Percentiles rank a stretch among this genome's conserved stretches.
These are phyloP conservation scores for Hippophae gyantsensis DNA, from an alignment of 306 rosid species.

Conservation along the genomic window DNA sequence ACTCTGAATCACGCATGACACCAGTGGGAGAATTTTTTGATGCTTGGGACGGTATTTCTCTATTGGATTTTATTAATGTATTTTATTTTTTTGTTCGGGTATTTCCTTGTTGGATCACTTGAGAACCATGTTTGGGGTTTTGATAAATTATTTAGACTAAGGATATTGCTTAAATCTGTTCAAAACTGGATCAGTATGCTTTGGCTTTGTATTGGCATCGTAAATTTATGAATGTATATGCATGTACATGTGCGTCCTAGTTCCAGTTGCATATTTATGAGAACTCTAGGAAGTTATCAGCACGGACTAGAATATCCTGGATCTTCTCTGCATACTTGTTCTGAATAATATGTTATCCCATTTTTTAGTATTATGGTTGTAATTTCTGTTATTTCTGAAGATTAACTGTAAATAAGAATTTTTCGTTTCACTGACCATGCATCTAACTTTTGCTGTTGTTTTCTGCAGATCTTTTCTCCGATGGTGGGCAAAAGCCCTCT, in stretches of 20 bases:
- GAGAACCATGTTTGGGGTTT: background rate
- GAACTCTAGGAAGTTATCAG: background rate
- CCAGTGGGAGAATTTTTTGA: constrained; percentile 65
- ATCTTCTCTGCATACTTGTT: too few species aligned
- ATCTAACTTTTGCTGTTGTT: constrained; percentile 20
- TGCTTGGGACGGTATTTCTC: constrained; percentile 78
- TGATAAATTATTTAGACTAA: background rate
- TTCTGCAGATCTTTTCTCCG: constrained; percentile 61
- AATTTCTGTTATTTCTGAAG: background rate
- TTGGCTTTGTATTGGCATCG: background rate
- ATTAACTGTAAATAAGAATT: background rate
- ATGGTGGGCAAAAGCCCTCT: constrained; percentile 30
- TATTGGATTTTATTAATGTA: constrained; percentile 3
- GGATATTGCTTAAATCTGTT: background rate
- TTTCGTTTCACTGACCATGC: background rate
- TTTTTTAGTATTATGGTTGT: background rate
- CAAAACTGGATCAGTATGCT: background rate
- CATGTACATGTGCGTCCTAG: background rate
- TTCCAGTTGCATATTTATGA: background rate
- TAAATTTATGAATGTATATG: background rate
- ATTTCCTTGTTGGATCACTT: background rate
- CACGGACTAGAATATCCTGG: background rate
- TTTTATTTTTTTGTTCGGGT: background rate
- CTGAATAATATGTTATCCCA: background rate
- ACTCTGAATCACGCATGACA: constrained; percentile 28